Percentiles rank a stretch among this genome's conserved stretches.
phyloP scores from a whole-genome alignment of 345 rosid genomes.

The Corchorus capsularis region DNA sequence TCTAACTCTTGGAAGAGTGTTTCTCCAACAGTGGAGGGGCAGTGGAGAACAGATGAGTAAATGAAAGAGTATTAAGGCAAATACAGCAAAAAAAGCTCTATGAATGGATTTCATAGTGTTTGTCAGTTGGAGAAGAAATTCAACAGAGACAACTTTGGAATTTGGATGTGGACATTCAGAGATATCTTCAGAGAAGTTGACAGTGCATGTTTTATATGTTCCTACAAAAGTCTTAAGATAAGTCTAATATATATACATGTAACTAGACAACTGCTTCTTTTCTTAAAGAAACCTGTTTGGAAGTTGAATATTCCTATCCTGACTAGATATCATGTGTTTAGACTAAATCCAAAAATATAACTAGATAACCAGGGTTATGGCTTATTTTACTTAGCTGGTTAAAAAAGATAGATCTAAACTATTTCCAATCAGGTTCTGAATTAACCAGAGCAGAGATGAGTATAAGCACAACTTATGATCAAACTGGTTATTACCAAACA shows the following conservation, averaged over 20 bases:
- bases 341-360: not conserved
- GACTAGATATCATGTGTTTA: conserved; percentile 6
- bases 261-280: conserved; percentile 4
- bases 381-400: not conserved
- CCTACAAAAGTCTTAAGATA: conserved; percentile 8
- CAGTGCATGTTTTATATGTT: conserved; percentile 13
- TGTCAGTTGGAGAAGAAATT: conserved; percentile 7
- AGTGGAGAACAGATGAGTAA: conserved; percentile 28
- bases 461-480: not conserved
- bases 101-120: conserved; percentile 27
- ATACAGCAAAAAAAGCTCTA: conserved; percentile 24
- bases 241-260: conserved; percentile 20
- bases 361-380: conserved; percentile 3
- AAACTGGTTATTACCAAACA: not conserved
- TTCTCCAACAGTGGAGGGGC: conserved; percentile 23
- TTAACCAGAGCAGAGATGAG: conserved; percentile 1
- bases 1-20: conserved; percentile 23
- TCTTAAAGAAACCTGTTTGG: not conserved
- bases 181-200: conserved; percentile 13
- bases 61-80: conserved; percentile 29
- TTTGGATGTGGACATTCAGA: not conserved
- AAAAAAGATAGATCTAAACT: conserved; percentile 22
- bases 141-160: not conserved
- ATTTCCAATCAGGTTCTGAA: conserved; percentile 8
- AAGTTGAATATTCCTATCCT: not conserved